Evolutionary conservation across 306 rosid species (phyloP).

Genomic region (Pyrus bretschneideri): DNA sequence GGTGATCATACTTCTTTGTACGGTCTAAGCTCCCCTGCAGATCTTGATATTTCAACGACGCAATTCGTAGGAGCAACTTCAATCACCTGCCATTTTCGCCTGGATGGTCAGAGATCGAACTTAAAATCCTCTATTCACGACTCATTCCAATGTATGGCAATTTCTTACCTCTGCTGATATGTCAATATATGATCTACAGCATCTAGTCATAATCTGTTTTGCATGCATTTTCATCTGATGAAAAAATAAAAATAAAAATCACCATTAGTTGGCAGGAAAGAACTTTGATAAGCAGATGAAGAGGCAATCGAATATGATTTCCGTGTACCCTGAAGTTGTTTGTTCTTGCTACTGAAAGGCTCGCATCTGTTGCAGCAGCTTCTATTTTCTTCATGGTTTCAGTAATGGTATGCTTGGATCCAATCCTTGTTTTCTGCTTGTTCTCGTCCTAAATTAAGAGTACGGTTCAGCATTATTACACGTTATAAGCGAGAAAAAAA

Average conservation of each 20-base stretch:
- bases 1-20: conserved; percentile 43
- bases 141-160: neutral
- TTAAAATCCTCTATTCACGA: neutral
- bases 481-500: neutral
- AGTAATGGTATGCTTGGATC: conserved; percentile 47
- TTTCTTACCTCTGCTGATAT: conserved; percentile 63
- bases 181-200: conserved; percentile 48
- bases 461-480: conserved; percentile 2
- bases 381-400: conserved; percentile 73
- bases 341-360: conserved; percentile 46
- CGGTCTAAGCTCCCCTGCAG: conserved; percentile 50
- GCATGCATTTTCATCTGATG: conserved; percentile 59
- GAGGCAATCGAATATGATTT: neutral
- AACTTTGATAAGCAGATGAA: too few relatives aligned
- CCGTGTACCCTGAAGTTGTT: conserved; percentile 46
- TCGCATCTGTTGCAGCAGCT: conserved; percentile 66
- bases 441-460: conserved; percentile 40
- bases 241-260: neutral
- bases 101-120: conserved; percentile 2
- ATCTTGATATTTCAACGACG: conserved; percentile 67
- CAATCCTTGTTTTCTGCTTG: conserved; percentile 42
- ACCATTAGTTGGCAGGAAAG: neutral
- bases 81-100: conserved; percentile 49
- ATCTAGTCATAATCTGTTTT: conserved; percentile 43
- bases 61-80: conserved; percentile 76